A percentile compares a stretch with the other conserved stretches of the same genome.
Evolutionary conservation across 306 rosid species (phyloP).

Genomic region (Lagenaria siceraria): DNA sequence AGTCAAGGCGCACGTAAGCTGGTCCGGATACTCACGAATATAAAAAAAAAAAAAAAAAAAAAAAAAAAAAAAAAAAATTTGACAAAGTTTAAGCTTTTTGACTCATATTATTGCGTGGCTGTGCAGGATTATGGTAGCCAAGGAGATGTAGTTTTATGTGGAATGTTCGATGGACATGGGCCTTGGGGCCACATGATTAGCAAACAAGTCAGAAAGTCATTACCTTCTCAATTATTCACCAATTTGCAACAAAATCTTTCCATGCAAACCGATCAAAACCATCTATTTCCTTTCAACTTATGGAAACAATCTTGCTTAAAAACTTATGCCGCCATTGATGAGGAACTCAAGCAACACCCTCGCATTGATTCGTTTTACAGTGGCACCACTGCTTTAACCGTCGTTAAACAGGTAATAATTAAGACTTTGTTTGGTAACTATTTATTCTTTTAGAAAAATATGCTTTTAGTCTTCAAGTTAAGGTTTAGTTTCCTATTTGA

Average conservation of each 20-base stretch:
- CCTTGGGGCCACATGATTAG: conserved; percentile 78
- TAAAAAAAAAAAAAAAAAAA: too few species aligned
- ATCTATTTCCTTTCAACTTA: conserved; percentile 21
- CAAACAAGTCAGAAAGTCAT: conserved; percentile 47
- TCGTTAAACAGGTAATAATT: conserved; percentile 67
- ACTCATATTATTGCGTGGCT: not conserved
- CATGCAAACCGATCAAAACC: conserved; percentile 12
- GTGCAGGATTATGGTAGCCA: conserved; percentile 66
- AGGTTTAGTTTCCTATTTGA: too few species aligned
- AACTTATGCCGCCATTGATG: conserved; percentile 52
- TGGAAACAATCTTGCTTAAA: conserved; percentile 68
- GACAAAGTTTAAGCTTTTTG: too few species aligned
- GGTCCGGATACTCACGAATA: too few species aligned
- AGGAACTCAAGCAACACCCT: conserved; percentile 53
- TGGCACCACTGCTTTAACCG: conserved; percentile 66
- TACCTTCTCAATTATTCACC: conserved; percentile 48
- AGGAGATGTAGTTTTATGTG: conserved; percentile 69
- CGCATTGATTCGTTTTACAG: conserved; percentile 51
- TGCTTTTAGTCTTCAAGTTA: too few species aligned
- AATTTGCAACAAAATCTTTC: conserved; percentile 55
- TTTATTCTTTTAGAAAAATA: too few species aligned
- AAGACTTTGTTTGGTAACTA: too few species aligned
- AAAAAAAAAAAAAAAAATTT: too few species aligned
- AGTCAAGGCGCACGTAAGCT: too few species aligned
- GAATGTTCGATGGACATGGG: conserved; percentile 85